These are phyloP conservation scores for Exutisphaerella laricina DNA, from an alignment of 2,329 filamentous ascomycete species.

Conservation along the genomic window DNA sequence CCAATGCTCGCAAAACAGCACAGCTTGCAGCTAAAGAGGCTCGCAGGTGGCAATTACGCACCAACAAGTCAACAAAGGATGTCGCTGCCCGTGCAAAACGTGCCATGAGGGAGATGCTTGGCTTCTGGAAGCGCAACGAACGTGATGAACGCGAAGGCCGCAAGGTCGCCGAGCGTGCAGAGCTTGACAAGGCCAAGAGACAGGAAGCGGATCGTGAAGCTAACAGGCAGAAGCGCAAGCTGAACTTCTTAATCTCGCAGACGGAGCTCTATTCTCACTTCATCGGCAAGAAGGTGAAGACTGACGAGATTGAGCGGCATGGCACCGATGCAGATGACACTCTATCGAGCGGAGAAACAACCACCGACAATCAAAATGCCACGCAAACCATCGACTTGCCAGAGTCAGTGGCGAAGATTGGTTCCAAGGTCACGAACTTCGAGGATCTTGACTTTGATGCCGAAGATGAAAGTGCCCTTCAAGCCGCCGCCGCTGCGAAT, in stretches of 20 bases:
- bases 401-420: conserved; percentile 45
- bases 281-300: conserved; percentile 99
- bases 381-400: conserved; percentile 45
- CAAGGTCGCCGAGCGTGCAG: conserved; percentile 89
- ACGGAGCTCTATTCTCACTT: conserved; percentile 99
- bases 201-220: conserved; percentile 97
- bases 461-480: conserved; percentile 78
- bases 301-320: conserved; percentile 84
- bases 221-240: conserved; percentile 94
- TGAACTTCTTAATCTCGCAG: conserved; percentile 98
- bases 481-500: conserved; percentile 84
- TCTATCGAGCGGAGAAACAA: conserved; percentile 49
- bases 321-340: conserved; percentile 71
- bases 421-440: conserved; percentile 80
- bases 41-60: conserved; percentile 92
- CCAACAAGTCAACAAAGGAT: conserved; percentile 98
- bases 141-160: conserved; percentile 91
- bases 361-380: conserved; percentile 35
- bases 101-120: conserved; percentile 99
- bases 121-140: conserved; percentile 99
- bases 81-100: conserved; percentile 94
- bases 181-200: conserved; percentile 93
- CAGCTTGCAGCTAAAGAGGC: conserved; percentile 96
- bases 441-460: conserved; percentile 94
- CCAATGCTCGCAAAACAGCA: conserved; percentile 97